Evolutionary conservation across 495 filamentous ascomycete genomes (phyloP), one percentile per base, ranked within the genome.

Genomic region (Daldinia bambusicola): DNA sequence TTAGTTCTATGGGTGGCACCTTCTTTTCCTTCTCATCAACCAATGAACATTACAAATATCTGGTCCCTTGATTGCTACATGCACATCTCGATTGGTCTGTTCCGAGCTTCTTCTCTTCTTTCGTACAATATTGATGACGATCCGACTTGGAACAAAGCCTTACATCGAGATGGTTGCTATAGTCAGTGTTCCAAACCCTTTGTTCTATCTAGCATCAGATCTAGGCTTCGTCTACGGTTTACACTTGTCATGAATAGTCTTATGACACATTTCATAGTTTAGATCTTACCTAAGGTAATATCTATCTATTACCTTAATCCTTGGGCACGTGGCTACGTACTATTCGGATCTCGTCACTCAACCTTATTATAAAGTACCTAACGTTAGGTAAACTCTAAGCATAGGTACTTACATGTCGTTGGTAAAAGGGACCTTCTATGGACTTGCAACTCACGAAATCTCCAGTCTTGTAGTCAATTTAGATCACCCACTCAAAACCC

Each of bases 31-130:
- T 34, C 14, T 4, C 30, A 12, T 67, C 12, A 37, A 20, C 70
- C 70, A 72, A 72, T 68, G 40, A 66, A 9, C 1, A 38, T 41
- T 48, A 12, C n/a, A 16, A 48, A 45, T 65, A 57, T 58, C 41
- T 14, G n/a, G 34, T 34, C 58, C 45, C 32, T 30, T 40, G 16
- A 48, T 61, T 37, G 6, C 36, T 48, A 40, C 30, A 58, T 60
- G 67, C 22, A 31, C 34, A 6, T 52, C 18, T 55, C 40, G 31
- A 65, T 53, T 61, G 67, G 61, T 48, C 26, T 37, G 4, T 26
- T 63, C 59, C n/a, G 32, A 34, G 34, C 63, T 51, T 38, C 12
- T 20, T 36, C 38, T 13, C 18, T 48, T 1, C 45, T 67, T n/a
- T 50, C 50, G 56, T 37, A 30, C 40, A 30, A n/a, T 26, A 26